A percentile compares a stretch with the other conserved stretches of the same genome.
Evolutionary conservation across 2,329 filamentous ascomycete species (phyloP).

Genomic region (Diaporthe sp.): DNA sequence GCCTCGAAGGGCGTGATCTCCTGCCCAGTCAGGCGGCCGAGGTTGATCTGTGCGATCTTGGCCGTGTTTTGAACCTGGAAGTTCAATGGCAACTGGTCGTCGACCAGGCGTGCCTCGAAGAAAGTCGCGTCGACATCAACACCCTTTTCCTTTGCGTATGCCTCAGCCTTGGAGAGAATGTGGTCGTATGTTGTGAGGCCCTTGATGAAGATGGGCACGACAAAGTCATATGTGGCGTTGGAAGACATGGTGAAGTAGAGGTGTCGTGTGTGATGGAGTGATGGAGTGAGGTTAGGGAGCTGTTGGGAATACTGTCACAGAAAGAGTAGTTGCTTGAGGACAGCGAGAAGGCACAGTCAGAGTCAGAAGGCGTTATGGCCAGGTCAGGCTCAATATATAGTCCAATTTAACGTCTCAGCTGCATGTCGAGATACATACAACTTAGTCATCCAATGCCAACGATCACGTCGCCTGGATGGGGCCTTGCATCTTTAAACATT

Average conservation of each 20-base stretch:
- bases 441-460: neutral
- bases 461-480: constrained; percentile 23
- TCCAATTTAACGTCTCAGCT: neutral
- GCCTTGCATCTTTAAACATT: constrained; percentile 8
- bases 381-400: neutral
- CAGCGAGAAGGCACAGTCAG: no score
- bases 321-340: neutral
- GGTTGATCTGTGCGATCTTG: constrained; percentile 44
- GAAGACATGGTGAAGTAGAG: constrained; percentile 43
- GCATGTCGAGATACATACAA: neutral
- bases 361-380: neutral
- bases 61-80: constrained; percentile 53
- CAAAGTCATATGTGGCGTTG: constrained; percentile 46
- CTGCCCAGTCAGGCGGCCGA: constrained; percentile 47
- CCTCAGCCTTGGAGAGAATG: constrained; percentile 47
- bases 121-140: constrained; percentile 47
- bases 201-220: constrained; percentile 47
- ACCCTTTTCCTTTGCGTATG: constrained; percentile 47
- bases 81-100: constrained; percentile 50
- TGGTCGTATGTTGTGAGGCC: constrained; percentile 50
- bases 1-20: constrained; percentile 44
- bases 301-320: neutral
- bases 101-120: constrained; percentile 48
- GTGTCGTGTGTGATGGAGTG: neutral
- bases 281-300: rapidly evolving